Percentiles rank a stretch among this genome's conserved stretches.
These are phyloP conservation scores for Ceratocystis lukuohia DNA, from an alignment of 2,329 filamentous ascomycete genomes.

Conservation along the genomic window DNA sequence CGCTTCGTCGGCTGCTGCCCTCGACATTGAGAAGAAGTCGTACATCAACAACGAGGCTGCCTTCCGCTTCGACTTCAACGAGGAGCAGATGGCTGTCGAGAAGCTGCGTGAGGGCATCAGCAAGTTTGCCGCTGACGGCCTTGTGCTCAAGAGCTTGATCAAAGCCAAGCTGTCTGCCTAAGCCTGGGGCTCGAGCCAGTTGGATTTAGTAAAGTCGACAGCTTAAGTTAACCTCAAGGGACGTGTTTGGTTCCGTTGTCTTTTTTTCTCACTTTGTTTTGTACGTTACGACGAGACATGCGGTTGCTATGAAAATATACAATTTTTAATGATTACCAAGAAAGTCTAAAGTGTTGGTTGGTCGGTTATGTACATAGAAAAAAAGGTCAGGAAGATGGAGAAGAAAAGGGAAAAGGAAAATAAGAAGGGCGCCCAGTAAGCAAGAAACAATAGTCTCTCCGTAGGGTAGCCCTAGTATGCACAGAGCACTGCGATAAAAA, in stretches of 20 bases:
- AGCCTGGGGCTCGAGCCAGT: conserved; percentile 13
- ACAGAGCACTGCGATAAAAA: too few relatives aligned
- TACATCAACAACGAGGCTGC: conserved; percentile 80
- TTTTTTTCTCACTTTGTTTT: neutral
- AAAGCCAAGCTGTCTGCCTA: conserved; percentile 61
- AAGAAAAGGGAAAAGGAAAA: neutral
- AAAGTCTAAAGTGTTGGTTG: neutral
- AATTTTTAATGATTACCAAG: conserved; percentile 2
- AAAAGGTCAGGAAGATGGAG: neutral
- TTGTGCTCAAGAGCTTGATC: conserved; percentile 85
- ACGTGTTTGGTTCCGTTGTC: neutral
- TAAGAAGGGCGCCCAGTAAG: neutral
- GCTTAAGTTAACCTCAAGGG: too few relatives aligned
- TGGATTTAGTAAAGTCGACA: too few relatives aligned
- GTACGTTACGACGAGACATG: neutral
- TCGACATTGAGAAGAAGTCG: conserved; percentile 73
- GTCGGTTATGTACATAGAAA: neutral
- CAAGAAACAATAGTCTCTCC: too few relatives aligned
- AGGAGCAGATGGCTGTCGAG: conserved; percentile 98
- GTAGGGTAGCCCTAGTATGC: too few relatives aligned
- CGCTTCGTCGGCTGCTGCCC: conserved; percentile 46
- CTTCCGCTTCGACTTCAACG: conserved; percentile 99
- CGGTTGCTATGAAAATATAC: conserved; percentile 5
- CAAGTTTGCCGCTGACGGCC: conserved; percentile 94
- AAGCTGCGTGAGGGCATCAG: conserved; percentile 99